A percentile compares a stretch with the other conserved stretches of the same genome.
Conservation (phyloP, 2,329 filamentous ascomycete species). For the Neoscytalidium dimidiatum region DNA sequence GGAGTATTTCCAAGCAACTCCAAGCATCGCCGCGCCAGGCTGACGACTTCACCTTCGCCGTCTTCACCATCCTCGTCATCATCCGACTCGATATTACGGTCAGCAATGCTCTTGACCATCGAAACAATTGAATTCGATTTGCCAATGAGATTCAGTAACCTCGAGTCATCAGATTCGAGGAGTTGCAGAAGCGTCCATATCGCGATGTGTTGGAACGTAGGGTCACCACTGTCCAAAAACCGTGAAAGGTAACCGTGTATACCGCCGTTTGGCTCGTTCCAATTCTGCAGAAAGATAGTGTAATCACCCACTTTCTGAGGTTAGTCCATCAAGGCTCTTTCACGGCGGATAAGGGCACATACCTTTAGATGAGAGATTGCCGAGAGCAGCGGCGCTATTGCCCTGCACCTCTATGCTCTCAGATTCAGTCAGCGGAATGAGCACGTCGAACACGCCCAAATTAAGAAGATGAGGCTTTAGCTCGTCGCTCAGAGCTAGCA, state of each 20-base stretch:
- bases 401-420: slow-evolving; percentile 97
- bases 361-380: slow-evolving; percentile 97
- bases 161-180: slow-evolving; percentile 90
- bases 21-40: slow-evolving; percentile 83
- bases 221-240: slow-evolving; percentile 90
- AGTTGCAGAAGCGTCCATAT: slow-evolving; percentile 97
- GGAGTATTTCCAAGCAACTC: slow-evolving; percentile 80
- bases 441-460: slow-evolving; percentile 90
- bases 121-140: slow-evolving; percentile 89
- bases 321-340: slow-evolving; percentile 29
- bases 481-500: slow-evolving; percentile 92
- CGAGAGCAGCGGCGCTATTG: slow-evolving; percentile 93
- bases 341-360: slow-evolving; percentile 30
- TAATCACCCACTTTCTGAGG: slow-evolving; percentile 80
- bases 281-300: slow-evolving; percentile 91
- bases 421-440: slow-evolving; percentile 93
- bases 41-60: slow-evolving; percentile 90
- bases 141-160: slow-evolving; percentile 82
- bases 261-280: slow-evolving; percentile 87
- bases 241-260: slow-evolving; percentile 94
- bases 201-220: slow-evolving; percentile 98
- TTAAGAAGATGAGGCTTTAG: slow-evolving; percentile 89
- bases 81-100: slow-evolving; percentile 83
- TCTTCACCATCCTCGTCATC: slow-evolving; percentile 85
- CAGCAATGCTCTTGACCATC: slow-evolving; percentile 88